Conservation (phyloP, 2,329 filamentous ascomycete genomes). For the Myotisia sp. region DNA sequence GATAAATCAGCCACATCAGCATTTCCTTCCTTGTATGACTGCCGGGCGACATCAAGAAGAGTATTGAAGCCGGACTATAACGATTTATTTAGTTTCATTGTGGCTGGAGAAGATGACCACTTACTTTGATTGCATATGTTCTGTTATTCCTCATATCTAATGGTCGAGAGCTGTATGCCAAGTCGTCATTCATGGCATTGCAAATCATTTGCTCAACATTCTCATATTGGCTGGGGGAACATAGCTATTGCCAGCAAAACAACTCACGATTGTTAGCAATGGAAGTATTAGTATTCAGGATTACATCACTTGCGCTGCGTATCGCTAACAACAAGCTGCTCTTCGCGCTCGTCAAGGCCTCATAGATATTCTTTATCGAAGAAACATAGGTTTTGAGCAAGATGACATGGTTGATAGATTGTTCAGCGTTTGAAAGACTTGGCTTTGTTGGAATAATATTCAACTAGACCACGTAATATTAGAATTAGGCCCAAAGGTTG, state of each 20-base stretch:
- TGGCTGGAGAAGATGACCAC: neutral
- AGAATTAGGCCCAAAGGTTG: neutral
- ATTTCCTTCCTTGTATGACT: conserved; percentile 79
- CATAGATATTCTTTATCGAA: conserved; percentile 51
- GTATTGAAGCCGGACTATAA: conserved; percentile 63
- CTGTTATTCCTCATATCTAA: conserved; percentile 81
- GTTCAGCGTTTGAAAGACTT: conserved; percentile 56
- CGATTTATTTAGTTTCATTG: conserved; percentile 11
- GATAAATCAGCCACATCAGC: conserved; percentile 62
- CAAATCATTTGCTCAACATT: conserved; percentile 52
- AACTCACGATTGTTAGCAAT: no score
- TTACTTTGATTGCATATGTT: conserved; percentile 70
- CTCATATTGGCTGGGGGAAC: conserved; percentile 47
- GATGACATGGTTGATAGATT: conserved; percentile 72
- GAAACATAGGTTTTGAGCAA: conserved; percentile 71
- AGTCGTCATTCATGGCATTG: conserved; percentile 63
- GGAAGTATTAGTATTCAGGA: no score
- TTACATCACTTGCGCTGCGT: conserved; percentile 35
- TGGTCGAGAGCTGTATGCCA: conserved; percentile 60
- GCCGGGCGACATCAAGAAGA: conserved; percentile 72
- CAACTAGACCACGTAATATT: conserved; percentile 37
- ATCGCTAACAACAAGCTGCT: conserved; percentile 54
- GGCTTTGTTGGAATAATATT: conserved; percentile 58
- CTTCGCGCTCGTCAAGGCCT: conserved; percentile 50
- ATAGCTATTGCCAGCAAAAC: conserved; percentile 36